Percentiles rank a stretch among this genome's conserved stretches.
These are phyloP conservation scores for Apiospora marii DNA, from an alignment of 2,329 filamentous ascomycete species.

Conservation along the genomic window DNA sequence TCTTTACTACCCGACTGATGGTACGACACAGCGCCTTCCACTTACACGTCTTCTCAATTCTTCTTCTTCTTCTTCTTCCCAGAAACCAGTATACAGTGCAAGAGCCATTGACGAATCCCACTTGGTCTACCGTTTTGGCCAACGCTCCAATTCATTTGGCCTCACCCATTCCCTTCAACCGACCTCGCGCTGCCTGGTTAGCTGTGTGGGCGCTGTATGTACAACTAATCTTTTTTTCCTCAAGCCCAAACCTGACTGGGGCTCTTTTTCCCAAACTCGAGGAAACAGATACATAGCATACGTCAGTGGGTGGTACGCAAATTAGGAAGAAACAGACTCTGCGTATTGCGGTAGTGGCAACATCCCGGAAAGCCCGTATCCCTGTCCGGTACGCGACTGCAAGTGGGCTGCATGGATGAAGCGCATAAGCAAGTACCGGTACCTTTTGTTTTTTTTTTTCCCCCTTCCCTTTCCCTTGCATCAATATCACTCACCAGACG, in stretches of 20 bases:
- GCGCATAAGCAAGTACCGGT: conserved; percentile 14
- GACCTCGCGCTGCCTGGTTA: background rate
- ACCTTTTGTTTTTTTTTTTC: background rate
- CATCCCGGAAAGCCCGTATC: conserved; percentile 4
- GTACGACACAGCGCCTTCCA: background rate
- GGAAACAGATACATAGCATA: conserved; percentile 1
- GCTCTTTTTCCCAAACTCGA: conserved; percentile 6
- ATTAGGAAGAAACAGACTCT: conserved; percentile 16
- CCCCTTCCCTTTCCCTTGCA: background rate
- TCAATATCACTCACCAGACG: background rate
- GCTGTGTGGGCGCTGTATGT: conserved; percentile 8
- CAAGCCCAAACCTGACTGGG: conserved; percentile 4
- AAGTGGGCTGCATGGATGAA: conserved; percentile 1
- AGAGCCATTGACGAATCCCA: background rate
- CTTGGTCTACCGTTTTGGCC: conserved; percentile 1
- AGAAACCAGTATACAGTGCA: conserved; percentile 11
- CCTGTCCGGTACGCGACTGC: conserved; percentile 10
- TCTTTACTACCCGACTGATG: background rate
- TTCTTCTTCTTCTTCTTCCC: background rate
- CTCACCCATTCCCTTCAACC: background rate
- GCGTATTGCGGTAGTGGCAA: conserved; percentile 21
- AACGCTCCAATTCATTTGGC: background rate
- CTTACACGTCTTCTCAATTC: background rate
- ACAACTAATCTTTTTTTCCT: background rate
- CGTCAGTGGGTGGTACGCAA: conserved; percentile 20